These are phyloP conservation scores for Trametopsis cervina DNA, from an alignment of 768 basidiomycete species.

Conservation along the genomic window DNA sequence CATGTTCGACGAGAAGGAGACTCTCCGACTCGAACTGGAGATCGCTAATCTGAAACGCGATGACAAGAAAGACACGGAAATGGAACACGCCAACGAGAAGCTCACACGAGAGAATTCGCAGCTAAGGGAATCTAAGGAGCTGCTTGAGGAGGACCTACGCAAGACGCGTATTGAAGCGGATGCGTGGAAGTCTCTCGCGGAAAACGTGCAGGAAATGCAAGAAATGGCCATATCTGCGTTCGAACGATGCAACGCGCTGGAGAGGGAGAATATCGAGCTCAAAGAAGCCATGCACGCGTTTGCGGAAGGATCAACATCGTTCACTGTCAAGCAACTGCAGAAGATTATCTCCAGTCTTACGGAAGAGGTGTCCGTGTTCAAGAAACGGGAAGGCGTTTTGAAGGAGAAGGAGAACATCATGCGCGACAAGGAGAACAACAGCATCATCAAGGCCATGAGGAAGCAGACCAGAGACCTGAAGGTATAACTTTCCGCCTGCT, in stretches of 20 bases:
- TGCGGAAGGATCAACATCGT: slow-evolving; percentile 11
- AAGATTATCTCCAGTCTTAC: slow-evolving; percentile 13
- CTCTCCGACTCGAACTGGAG: slow-evolving; percentile 5
- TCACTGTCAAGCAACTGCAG: slow-evolving; percentile 15
- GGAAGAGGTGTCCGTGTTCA: slow-evolving; percentile 11
- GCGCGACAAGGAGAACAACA: slow-evolving; percentile 12
- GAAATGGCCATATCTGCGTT: slow-evolving; percentile 16
- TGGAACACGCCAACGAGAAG: slow-evolving; percentile 9
- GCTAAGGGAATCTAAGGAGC: slow-evolving; percentile 1
- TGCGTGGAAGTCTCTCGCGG: slow-evolving; percentile 11
- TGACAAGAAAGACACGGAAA: slow-evolving; percentile 3
- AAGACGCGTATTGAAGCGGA: slow-evolving; percentile 3
- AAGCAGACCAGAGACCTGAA: slow-evolving; percentile 16
- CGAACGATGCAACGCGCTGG: slow-evolving; percentile 17
- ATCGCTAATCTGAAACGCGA: not conserved
- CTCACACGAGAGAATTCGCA: slow-evolving; percentile 2
- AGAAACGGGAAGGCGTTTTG: slow-evolving; percentile 12
- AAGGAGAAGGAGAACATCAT: slow-evolving; percentile 10
- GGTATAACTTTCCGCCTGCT: slow-evolving; percentile 3
- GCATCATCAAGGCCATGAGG: slow-evolving; percentile 16
- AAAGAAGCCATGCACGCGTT: slow-evolving; percentile 15
- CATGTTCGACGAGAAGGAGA: slow-evolving; percentile 7
- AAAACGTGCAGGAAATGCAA: slow-evolving; percentile 15
- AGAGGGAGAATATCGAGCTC: slow-evolving; percentile 18
- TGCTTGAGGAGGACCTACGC: slow-evolving; percentile 1